These are phyloP conservation scores for Myotisia sp. DNA, from an alignment of 2,329 filamentous ascomycete species.

Conservation along the genomic window DNA sequence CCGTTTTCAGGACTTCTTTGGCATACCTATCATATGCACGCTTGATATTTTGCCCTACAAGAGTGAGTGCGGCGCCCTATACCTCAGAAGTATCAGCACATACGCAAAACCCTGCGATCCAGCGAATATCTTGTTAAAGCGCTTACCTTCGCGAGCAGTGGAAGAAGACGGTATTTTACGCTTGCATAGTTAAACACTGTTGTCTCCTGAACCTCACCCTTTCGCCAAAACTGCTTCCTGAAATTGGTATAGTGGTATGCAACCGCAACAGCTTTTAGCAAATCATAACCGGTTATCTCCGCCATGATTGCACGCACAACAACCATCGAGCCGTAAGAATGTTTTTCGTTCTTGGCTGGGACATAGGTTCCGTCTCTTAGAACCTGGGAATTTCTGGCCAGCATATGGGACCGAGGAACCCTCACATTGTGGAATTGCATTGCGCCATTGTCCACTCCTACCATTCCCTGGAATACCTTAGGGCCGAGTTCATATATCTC, in stretches of 20 bases:
- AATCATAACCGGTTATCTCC: conserved; percentile 15
- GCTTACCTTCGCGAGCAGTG: conserved; percentile 13
- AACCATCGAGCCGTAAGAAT: conserved; percentile 25
- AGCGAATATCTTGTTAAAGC: too few species aligned
- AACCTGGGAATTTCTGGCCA: conserved; percentile 19
- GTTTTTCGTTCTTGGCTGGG: conserved; percentile 18
- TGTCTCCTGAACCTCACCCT: conserved; percentile 10
- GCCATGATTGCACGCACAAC: conserved; percentile 19
- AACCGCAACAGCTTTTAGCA: conserved; percentile 23
- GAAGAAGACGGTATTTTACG: conserved; percentile 14
- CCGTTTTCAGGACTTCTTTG: conserved; percentile 12
- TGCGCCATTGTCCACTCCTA: conserved; percentile 19
- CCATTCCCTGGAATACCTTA: conserved; percentile 15
- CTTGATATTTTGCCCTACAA: conserved; percentile 15
- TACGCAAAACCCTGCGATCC: too few species aligned
- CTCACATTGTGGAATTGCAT: conserved; percentile 21
- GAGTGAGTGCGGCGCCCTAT: conserved; percentile 12
- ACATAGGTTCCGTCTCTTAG: conserved; percentile 20
- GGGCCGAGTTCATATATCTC: conserved; percentile 20
- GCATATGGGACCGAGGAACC: conserved; percentile 22
- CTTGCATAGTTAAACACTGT: conserved; percentile 15
- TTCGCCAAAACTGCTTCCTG: conserved; percentile 12
- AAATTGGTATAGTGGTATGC: conserved; percentile 20
- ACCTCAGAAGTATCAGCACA: too few species aligned
- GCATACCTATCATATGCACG: conserved; percentile 14